A percentile compares a stretch with the other conserved stretches of the same genome.
Evolutionary conservation across 106 monocot species (phyloP).

Genomic region (Cymbidium sinense): DNA sequence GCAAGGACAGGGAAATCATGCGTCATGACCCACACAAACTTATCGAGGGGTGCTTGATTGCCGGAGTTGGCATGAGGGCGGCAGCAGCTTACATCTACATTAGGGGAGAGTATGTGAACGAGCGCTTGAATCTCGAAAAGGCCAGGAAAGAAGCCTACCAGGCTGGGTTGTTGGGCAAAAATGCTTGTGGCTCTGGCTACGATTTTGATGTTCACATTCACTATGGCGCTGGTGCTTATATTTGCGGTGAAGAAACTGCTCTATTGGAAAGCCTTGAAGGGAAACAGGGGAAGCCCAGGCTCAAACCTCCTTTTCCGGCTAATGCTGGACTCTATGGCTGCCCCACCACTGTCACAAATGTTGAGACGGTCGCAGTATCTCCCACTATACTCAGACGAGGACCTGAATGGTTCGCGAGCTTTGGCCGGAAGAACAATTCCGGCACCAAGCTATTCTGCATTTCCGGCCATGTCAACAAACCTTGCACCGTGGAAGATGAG

Average conservation of each 20-base stretch:
- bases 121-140: conserved; percentile 50
- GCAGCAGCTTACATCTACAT: conserved; percentile 73
- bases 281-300: conserved; percentile 43
- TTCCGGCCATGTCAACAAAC: conserved; percentile 74
- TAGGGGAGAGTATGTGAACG: conserved; percentile 65
- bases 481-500: conserved; percentile 80
- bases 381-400: conserved; percentile 69
- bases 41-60: conserved; percentile 68
- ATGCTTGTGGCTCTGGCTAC: conserved; percentile 77
- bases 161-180: conserved; percentile 59
- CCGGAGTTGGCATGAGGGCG: conserved; percentile 70
- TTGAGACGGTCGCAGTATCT: conserved; percentile 72
- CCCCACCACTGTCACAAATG: conserved; percentile 69
- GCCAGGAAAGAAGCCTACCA: conserved; percentile 67
- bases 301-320: conserved; percentile 77
- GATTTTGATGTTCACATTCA: conserved; percentile 75
- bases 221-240: conserved; percentile 71
- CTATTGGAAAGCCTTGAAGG: conserved; percentile 76
- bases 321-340: conserved; percentile 75
- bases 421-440: conserved; percentile 68
- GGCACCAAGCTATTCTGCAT: conserved; percentile 69
- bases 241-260: conserved; percentile 75
- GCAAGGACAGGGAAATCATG: conserved; percentile 68
- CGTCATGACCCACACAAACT: conserved; percentile 77
- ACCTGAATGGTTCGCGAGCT: conserved; percentile 80